These are phyloP conservation scores for Alternaria tenuissima DNA, from an alignment of 2,329 filamentous ascomycete species.

Conservation along the genomic window DNA sequence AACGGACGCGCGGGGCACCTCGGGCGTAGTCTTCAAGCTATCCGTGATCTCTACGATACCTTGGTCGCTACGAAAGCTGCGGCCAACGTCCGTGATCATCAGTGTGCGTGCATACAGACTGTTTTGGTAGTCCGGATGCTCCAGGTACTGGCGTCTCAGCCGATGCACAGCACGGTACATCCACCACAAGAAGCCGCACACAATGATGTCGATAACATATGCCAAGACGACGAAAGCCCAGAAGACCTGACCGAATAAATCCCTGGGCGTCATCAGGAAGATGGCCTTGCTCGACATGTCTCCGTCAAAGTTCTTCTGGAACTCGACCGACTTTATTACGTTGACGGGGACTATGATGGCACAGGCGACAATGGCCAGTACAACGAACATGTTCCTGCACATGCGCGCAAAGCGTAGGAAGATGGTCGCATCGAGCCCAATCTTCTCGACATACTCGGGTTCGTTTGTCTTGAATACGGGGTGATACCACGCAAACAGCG, in stretches of 20 bases:
- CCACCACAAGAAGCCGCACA: slow-evolving; percentile 85
- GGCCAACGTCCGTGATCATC: slow-evolving; percentile 82
- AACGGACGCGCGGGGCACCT: slow-evolving; percentile 80
- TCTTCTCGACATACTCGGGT: slow-evolving; percentile 76
- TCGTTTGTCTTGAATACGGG: slow-evolving; percentile 83
- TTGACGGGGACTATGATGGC: slow-evolving; percentile 84
- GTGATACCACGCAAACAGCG: slow-evolving; percentile 85
- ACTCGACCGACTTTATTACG: slow-evolving; percentile 49
- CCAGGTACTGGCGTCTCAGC: slow-evolving; percentile 80
- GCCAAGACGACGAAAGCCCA: slow-evolving; percentile 68
- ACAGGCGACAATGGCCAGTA: slow-evolving; percentile 76
- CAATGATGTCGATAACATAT: slow-evolving; percentile 74
- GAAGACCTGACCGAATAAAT: slow-evolving; percentile 58
- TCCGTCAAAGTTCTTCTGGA: slow-evolving; percentile 19
- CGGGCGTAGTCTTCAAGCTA: slow-evolving; percentile 77
- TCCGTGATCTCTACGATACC: slow-evolving; percentile 87
- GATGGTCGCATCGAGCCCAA: slow-evolving; percentile 89
- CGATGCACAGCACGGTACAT: slow-evolving; percentile 80
- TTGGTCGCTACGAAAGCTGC: slow-evolving; percentile 79
- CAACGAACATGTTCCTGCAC: slow-evolving; percentile 88
- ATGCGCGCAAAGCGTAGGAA: slow-evolving; percentile 90
- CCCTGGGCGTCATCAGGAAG: slow-evolving; percentile 54
- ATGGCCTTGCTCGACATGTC: slow-evolving; percentile 19
- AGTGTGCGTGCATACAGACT: slow-evolving; percentile 79
- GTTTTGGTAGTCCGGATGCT: slow-evolving; percentile 85